Evolutionary conservation across 2,329 filamentous ascomycete species (phyloP).

Genomic region (Pseudogymnoascus sp.): DNA sequence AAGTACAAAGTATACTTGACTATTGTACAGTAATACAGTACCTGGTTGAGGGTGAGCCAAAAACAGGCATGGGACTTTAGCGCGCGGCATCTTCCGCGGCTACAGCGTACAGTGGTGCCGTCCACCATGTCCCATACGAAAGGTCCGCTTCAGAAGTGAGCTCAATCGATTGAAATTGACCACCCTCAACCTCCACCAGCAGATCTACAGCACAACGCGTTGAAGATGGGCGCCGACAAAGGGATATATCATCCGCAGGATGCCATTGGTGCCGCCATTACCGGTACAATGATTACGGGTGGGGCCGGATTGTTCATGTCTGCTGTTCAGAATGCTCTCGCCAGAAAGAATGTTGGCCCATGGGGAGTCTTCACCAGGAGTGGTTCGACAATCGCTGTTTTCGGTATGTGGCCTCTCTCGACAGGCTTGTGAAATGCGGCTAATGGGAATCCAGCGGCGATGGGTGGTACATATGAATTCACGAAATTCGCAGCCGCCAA

Average conservation of each 20-base stretch:
- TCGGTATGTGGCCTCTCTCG: conserved; percentile 39
- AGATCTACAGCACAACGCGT: conserved; percentile 5
- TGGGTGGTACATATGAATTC: conserved; percentile 62
- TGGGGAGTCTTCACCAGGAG: conserved; percentile 73
- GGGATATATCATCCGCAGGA: conserved; percentile 62
- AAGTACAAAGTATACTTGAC: neutral
- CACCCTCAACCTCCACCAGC: neutral
- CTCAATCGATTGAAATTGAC: conserved; percentile 2
- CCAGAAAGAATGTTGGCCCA: conserved; percentile 71
- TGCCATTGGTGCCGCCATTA: conserved; percentile 58
- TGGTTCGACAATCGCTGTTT: conserved; percentile 62
- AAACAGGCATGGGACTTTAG: neutral
- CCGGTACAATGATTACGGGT: conserved; percentile 56
- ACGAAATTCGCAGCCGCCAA: conserved; percentile 57
- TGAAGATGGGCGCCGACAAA: conserved; percentile 40
- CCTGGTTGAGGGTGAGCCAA: neutral
- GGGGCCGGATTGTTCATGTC: conserved; percentile 62
- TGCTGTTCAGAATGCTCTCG: conserved; percentile 77
- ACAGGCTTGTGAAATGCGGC: conserved; percentile 12
- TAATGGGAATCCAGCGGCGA: conserved; percentile 43
- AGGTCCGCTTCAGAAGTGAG: conserved; percentile 3
- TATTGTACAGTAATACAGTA: neutral
- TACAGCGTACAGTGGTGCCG: neutral
- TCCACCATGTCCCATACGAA: neutral
- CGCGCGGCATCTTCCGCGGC: conserved; percentile 6